Evolutionary conservation across 768 basidiomycete species (phyloP), one percentile per base, ranked within the genome.

Genomic region (Boletales sp.): DNA sequence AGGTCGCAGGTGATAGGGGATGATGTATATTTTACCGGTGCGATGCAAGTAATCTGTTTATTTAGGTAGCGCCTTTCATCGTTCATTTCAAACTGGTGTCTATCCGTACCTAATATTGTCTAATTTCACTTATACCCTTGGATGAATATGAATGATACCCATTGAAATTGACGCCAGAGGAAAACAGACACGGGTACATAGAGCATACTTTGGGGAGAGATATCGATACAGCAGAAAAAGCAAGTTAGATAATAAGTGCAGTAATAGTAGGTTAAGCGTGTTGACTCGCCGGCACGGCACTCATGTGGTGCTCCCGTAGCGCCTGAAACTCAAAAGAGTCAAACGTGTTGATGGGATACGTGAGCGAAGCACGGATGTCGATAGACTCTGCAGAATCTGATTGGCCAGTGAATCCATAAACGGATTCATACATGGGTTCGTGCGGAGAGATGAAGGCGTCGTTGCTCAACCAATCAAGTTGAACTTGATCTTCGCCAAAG

Each of bases 281-380:
- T 43, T 58, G 65, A 46, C 55, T 47, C 12, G 60, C 41, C n/a
- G 62, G 48, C 30, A 51, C n/a, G 14, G 39, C 45, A 17, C 35
- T 43, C 29, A 53, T 45, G 52, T 50, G 53, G 29, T 70, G 65
- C 41, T 67, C 71, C 17, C 57, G 65, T 13, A 68, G 51, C 17
- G 57, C 46, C 50, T 68, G 71, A 18, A 69, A 67, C n/a, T 64
- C 70, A 43, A 69, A 61, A 15, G 65, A 52, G 50, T 72, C 71
- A 35, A 61, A 66, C 15, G 65, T 47, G 43, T 54, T 38, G 10
- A 58, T 47, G 29, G 52, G 13, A 21, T 55, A 63, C 18, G 53
- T 24, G 15, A 61, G 31, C 29, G 53, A 15, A 13, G 52, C 43
- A 18, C 54, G 56, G n/a, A 63, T 45, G 31, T 63, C 60, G 9